phyloP scores from a whole-genome alignment of 805 yeast species.

The Isabelozyma rhagii region DNA sequence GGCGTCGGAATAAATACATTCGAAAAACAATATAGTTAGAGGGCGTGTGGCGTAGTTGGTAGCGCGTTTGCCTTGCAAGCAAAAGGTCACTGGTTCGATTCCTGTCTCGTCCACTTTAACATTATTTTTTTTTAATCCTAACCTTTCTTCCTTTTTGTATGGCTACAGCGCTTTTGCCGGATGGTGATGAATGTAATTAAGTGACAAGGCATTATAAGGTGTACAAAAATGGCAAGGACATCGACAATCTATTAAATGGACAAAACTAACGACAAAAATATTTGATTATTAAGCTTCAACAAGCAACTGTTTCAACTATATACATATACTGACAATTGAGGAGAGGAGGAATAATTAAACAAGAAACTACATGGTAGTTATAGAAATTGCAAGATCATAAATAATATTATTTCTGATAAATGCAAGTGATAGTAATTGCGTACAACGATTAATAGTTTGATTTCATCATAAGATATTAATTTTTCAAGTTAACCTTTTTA shows the following conservation, averaged over 20 bases:
- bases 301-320: neutral
- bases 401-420: no score
- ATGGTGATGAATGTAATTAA: no score
- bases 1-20: no score
- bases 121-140: conserved; percentile 4
- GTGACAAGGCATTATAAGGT: neutral
- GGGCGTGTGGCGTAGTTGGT: conserved; percentile 85
- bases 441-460: no score
- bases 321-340: neutral
- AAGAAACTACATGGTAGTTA: neutral
- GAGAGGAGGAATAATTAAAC: neutral
- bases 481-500: no score
- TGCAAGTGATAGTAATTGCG: no score
- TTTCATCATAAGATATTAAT: no score
- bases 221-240: neutral
- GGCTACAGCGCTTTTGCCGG: no score
- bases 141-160: no score
- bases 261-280: neutral
- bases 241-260: neutral
- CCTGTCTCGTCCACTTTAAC: conserved; percentile 64
- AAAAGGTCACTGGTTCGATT: conserved; percentile 76
- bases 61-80: conserved; percentile 81
- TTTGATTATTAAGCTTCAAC: no score
- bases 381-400: no score
- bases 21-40: neutral